phyloP scores from a whole-genome alignment of 2,329 filamentous ascomycete genomes.

The Claviceps citrina region DNA sequence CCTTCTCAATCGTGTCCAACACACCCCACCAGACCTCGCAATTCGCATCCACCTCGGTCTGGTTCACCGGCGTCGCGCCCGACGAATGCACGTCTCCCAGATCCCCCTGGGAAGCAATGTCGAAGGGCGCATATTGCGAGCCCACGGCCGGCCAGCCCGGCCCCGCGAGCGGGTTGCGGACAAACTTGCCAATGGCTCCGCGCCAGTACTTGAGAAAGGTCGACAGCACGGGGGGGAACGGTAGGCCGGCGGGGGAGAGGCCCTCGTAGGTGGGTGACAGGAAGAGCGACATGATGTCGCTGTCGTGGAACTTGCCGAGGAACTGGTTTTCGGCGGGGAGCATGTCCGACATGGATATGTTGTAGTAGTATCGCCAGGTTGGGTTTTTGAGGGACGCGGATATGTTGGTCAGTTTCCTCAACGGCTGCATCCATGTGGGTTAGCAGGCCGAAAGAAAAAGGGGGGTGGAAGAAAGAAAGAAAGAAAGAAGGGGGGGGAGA shows the following conservation, averaged over 20 bases:
- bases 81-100: conserved; percentile 1
- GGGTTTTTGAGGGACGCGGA: conserved; percentile 9
- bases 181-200: conserved; percentile 12
- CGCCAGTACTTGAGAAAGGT: conserved; percentile 12
- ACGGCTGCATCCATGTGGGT: conserved; percentile 10
- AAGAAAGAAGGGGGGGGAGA: no score
- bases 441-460: neutral
- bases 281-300: conserved; percentile 14
- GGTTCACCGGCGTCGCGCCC: conserved; percentile 9
- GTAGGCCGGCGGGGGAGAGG: neutral
- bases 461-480: neutral
- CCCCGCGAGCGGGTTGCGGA: conserved; percentile 11
- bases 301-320: conserved; percentile 15
- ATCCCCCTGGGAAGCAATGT: conserved; percentile 12
- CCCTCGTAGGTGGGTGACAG: conserved; percentile 8
- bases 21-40: conserved; percentile 10
- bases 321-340: conserved; percentile 10
- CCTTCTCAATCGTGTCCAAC: neutral
- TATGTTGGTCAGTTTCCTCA: conserved; percentile 11
- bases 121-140: conserved; percentile 9
- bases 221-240: conserved; percentile 11
- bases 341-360: conserved; percentile 11
- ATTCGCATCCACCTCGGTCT: conserved; percentile 8
- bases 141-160: conserved; percentile 14
- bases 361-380: conserved; percentile 16